These are phyloP conservation scores for Evansstolkia leycettana DNA, from an alignment of 495 filamentous ascomycete species.

Conservation along the genomic window DNA sequence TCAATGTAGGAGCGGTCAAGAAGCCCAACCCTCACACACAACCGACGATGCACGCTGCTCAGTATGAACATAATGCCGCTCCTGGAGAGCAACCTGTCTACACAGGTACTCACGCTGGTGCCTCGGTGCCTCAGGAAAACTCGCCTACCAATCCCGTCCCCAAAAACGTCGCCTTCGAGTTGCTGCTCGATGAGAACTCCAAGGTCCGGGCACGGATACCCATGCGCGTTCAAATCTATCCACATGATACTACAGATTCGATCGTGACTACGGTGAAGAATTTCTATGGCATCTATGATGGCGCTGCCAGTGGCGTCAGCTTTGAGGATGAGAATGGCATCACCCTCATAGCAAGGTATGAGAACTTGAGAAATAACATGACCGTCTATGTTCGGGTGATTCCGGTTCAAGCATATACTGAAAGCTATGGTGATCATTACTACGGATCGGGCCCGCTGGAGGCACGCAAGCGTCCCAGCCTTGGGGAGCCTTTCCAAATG, in stretches of 20 bases:
- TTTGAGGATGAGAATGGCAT: conserved; percentile 82
- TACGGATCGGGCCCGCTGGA: conserved; percentile 28
- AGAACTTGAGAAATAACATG: conserved; percentile 86
- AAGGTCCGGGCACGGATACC: conserved; percentile 70
- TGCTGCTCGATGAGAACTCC: conserved; percentile 61
- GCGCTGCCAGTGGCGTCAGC: conserved; percentile 62
- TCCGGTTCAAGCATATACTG: conserved; percentile 37
- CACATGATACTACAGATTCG: conserved; percentile 88
- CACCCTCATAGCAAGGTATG: conserved; percentile 86
- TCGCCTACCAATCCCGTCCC: conserved; percentile 44
- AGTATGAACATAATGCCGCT: conserved; percentile 29
- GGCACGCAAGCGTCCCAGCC: conserved; percentile 33
- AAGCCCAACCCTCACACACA: too few species aligned
- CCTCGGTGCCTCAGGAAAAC: conserved; percentile 23
- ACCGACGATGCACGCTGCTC: conserved; percentile 27
- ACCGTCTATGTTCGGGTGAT: conserved; percentile 80
- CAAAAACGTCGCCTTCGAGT: conserved; percentile 77
- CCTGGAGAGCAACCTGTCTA: conserved; percentile 25
- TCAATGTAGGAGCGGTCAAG: too few species aligned
- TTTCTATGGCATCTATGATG: conserved; percentile 86
- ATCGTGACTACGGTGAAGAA: conserved; percentile 96
- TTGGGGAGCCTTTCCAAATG: conserved; percentile 47
- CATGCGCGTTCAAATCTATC: conserved; percentile 82
- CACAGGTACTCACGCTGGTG: conserved; percentile 19
- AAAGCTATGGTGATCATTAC: conserved; percentile 24